Base-by-base conservation (phyloP, 2,329 filamentous ascomycete genomes). In the Sphaerulina musiva region DNA sequence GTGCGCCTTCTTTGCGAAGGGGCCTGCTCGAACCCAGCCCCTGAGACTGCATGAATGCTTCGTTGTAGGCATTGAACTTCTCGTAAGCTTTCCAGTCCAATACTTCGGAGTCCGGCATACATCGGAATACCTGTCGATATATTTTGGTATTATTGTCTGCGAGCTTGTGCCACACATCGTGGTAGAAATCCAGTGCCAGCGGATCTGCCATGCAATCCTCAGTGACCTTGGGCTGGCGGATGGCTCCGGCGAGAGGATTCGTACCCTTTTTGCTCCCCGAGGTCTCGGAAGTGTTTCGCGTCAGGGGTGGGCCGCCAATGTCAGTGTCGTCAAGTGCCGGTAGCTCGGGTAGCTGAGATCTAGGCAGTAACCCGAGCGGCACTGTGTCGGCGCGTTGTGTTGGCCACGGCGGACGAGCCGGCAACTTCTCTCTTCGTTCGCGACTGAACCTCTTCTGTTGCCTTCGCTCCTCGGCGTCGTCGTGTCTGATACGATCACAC, bases 181-280 rank as follows among this genome's bases (percentile, higher is more conserved):
- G 82, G 68, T 89, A 87, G 72, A 98, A 98, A 1, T 79, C 75
- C 51, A 89, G 80, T 54, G 85, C 84, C 40, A 98, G 73, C 0
- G 95, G 93, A 70, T 98, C 93, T 12, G 80, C 81, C 90, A 98
- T 98, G 72, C 92, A 97, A 68, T 97, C 87, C 63, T 91, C 88
- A 59, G 89, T 83, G 26, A 98, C 81, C 34, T 81, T 75, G 0
- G 89, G 88, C 17, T 79, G 80, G 54, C 81, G 81, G 64, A 97
- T 84, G 53, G 93, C 88, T 7, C 83, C 68, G 11, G 78, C 64
- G 5, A 80, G 67, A 9, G 77, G 74, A 50, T 78, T 76, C 61
- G 80, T 72, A 20, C 71, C 59, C 44, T 64, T 64, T 20, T 58
- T 61, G 48, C 34, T 41, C 4, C 42, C 42, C 6, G 60, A 56